Evolutionary conservation across 1,139 yeast species (phyloP), one percentile per base, ranked within the genome.

Genomic region (Blastobotrys buckinghamii): DNA sequence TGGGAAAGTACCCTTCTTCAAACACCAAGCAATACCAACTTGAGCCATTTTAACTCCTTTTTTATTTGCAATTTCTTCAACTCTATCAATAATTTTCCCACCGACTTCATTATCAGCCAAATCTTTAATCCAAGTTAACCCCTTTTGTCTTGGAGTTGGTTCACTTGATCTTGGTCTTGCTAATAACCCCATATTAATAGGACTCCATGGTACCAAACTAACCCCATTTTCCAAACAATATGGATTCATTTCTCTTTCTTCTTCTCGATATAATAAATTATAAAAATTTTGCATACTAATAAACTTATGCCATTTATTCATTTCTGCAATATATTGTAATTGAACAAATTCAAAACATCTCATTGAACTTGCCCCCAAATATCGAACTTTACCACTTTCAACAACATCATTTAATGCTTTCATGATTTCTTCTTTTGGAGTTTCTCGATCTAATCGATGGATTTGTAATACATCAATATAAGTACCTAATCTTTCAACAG

Each of bases 401-500:
- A 78, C 76, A 33, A 76, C 69, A 55, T 75, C 78, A 55, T 79
- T 75, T 53, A 79, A 66, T 1, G 82, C 75, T 54, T 64, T 70
- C 82, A 79, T 77, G 38, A 73, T 73, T 55, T 79, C 83, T 49
- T 70, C 72, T 70, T 67, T n/a, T 24, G 78, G 74, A 4, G 74
- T 69, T 0, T 63, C 59, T 33, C 58, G 53, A 54, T 78, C 83
- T 34, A 68, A 68, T 50, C 82, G 66, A 65, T 87, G 96, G 63
- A 87, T 71, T 64, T 84, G 86, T 1, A 86, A 85, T 56, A 86
- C 70, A 64, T 88, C 96, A 54, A 88, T 68, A 60, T 85, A 85
- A 0, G 95, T 84, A 17, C 77, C 66, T 50, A 88, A 72, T 50
- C 95, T 69, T 45, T 76, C 64, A n/a, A 72, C 72, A 5, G 79